These are phyloP conservation scores for Aspergillus diversus DNA, from an alignment of 495 filamentous ascomycete species.

Conservation along the genomic window DNA sequence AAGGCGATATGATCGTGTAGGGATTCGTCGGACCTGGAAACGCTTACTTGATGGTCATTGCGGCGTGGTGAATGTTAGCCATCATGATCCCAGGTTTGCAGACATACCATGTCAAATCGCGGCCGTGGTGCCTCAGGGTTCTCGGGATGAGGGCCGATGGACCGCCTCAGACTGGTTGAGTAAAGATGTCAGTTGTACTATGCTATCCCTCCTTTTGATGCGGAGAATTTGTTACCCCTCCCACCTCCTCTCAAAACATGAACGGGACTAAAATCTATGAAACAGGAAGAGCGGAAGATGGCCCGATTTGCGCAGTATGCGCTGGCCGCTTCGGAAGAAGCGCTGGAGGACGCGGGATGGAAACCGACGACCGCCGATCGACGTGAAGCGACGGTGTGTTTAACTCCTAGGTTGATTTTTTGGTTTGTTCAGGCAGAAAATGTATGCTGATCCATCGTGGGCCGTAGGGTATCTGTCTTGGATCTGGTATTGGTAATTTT, in stretches of 20 bases:
- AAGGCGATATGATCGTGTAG: slow-evolving; percentile 36
- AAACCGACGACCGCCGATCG: slow-evolving; percentile 62
- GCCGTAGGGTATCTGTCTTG: slow-evolving; percentile 77
- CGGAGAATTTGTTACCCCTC: background rate
- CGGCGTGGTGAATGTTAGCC: slow-evolving; percentile 72
- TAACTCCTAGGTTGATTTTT: background rate
- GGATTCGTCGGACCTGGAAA: slow-evolving; percentile 77
- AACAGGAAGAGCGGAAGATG: slow-evolving; percentile 78
- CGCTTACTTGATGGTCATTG: slow-evolving; percentile 77
- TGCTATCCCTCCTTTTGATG: background rate
- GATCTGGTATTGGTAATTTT: slow-evolving; percentile 95
- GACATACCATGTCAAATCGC: slow-evolving; percentile 83
- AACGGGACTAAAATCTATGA: slow-evolving; percentile 4
- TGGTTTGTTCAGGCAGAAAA: background rate
- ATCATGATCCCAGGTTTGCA: slow-evolving; percentile 60
- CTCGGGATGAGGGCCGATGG: slow-evolving; percentile 64
- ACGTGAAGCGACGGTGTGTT: slow-evolving; percentile 65
- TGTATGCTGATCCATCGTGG: background rate
- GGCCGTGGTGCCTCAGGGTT: slow-evolving; percentile 72
- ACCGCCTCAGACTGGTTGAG: slow-evolving; percentile 76
- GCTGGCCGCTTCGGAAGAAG: slow-evolving; percentile 84
- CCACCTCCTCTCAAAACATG: background rate
- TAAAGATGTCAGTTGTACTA: slow-evolving; percentile 47
- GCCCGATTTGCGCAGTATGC: slow-evolving; percentile 92
- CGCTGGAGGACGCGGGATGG: slow-evolving; percentile 83